phyloP scores from a whole-genome alignment of 331 rosid species.

The Ulmus americana region DNA sequence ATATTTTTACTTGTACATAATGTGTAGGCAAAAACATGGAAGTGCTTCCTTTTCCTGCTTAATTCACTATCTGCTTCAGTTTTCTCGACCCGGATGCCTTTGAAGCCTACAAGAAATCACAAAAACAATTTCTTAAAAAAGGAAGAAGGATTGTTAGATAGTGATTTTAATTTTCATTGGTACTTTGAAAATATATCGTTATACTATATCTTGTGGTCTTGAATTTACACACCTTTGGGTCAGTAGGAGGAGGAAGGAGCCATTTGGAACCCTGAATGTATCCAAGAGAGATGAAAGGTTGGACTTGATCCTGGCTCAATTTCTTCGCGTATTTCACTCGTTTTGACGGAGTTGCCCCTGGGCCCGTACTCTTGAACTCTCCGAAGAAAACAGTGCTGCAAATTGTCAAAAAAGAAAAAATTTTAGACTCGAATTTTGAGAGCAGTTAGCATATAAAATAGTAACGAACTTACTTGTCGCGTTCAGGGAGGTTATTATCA shows the following conservation, averaged over 20 bases:
- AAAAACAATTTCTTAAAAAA: no score
- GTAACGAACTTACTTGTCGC: conserved; percentile 18
- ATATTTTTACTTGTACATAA: no score
- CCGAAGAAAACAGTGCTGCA: conserved; percentile 44
- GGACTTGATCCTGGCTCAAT: conserved; percentile 20
- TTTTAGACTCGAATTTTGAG: background rate
- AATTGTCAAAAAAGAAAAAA: background rate
- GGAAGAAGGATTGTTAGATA: no score
- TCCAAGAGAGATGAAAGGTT: conserved; percentile 34
- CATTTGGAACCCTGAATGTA: conserved; percentile 42
- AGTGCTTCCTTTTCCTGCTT: no score
- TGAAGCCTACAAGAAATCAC: no score
- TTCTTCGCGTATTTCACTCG: conserved; percentile 29
- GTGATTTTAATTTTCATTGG: no score
- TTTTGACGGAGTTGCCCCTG: conserved; percentile 7
- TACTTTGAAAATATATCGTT: no score
- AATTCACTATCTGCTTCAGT: no score
- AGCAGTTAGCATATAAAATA: background rate
- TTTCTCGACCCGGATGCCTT: no score
- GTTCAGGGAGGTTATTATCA: conserved; percentile 11
- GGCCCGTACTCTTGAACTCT: conserved; percentile 39
- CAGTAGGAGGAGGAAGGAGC: conserved; percentile 53
- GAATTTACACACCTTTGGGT: conserved; percentile 15
- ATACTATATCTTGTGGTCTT: no score
- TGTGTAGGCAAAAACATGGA: no score